These are phyloP conservation scores for Volvariella surrecta DNA, from an alignment of 1,284 basidiomycete species.

Conservation along the genomic window DNA sequence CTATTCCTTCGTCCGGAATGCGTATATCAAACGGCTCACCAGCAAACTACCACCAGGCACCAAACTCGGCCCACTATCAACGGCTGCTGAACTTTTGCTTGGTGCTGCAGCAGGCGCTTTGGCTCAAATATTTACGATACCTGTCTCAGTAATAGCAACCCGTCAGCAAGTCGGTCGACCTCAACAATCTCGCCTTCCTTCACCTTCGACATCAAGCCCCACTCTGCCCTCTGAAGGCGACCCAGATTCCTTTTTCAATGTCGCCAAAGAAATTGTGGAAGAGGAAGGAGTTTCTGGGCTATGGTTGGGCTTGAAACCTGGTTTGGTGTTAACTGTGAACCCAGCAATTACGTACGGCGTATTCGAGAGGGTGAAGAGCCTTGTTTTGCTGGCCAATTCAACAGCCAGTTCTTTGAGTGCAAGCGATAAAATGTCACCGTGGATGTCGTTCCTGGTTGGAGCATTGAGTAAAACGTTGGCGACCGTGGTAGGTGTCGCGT, in stretches of 20 bases:
- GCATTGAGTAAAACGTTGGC: constrained; percentile 94
- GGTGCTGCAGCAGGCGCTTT: constrained; percentile 92
- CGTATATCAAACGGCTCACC: constrained; percentile 68
- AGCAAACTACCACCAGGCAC: constrained; percentile 47
- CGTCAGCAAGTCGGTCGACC: constrained; percentile 82
- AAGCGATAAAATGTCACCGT: constrained; percentile 60
- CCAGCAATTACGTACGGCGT: constrained; percentile 98
- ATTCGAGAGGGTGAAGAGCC: constrained; percentile 85
- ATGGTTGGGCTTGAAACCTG: constrained; percentile 92
- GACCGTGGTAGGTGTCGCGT: constrained; percentile 66
- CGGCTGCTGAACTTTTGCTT: constrained; percentile 77
- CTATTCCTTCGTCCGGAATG: constrained; percentile 84
- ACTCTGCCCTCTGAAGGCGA: constrained; percentile 15
- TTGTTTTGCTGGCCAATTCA: constrained; percentile 48
- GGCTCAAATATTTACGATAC: constrained; percentile 98
- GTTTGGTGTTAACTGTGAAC: constrained; percentile 91
- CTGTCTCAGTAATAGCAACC: constrained; percentile 95
- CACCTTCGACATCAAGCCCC: neutral
- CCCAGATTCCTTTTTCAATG: constrained; percentile 63
- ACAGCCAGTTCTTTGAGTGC: constrained; percentile 27
- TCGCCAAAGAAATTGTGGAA: constrained; percentile 83
- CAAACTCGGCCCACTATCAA: constrained; percentile 58
- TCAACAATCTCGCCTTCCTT: constrained; percentile 5
- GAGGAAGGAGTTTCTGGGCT: constrained; percentile 90
- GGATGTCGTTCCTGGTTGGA: constrained; percentile 82